These are phyloP conservation scores for Epichloe brachyelytri DNA, from an alignment of 2,329 filamentous ascomycete genomes.

Conservation along the genomic window DNA sequence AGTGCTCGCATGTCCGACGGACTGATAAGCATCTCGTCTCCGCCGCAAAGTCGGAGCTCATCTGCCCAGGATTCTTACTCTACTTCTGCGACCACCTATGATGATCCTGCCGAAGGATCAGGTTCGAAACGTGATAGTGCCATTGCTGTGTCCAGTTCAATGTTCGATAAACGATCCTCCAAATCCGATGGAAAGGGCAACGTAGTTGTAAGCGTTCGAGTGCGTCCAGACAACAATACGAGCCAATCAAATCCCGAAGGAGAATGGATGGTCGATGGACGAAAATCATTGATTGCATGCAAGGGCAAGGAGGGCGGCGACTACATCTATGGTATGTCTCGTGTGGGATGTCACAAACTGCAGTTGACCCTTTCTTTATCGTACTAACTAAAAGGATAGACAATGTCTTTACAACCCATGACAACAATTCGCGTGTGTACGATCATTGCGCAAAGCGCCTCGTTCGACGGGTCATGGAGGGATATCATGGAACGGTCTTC, in stretches of 20 bases:
- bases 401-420: conserved; percentile 89
- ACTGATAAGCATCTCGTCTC: conserved; percentile 65
- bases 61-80: conserved; percentile 89
- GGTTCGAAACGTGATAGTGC: conserved; percentile 18
- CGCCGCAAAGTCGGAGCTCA: conserved; percentile 78
- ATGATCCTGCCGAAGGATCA: conserved; percentile 54
- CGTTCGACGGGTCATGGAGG: conserved; percentile 95
- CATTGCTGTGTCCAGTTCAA: conserved; percentile 16
- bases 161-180: conserved; percentile 34
- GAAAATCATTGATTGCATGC: conserved; percentile 70
- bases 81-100: conserved; percentile 78
- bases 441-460: conserved; percentile 87
- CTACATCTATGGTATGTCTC: conserved; percentile 68
- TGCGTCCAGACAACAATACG: conserved; percentile 67
- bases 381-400: conserved; percentile 38
- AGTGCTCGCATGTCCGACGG: conserved; percentile 59
- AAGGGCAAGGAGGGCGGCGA: conserved; percentile 83
- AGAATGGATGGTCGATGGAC: conserved; percentile 87
- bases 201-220: conserved; percentile 87
- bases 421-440: conserved; percentile 91
- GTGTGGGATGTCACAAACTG: neutral
- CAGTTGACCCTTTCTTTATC: conserved; percentile 9
- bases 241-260: conserved; percentile 51
- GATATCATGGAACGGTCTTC: conserved; percentile 96
- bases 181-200: conserved; percentile 75